Conservation (phyloP, 2,329 filamentous ascomycete genomes). For the Fusarium temperatum region DNA sequence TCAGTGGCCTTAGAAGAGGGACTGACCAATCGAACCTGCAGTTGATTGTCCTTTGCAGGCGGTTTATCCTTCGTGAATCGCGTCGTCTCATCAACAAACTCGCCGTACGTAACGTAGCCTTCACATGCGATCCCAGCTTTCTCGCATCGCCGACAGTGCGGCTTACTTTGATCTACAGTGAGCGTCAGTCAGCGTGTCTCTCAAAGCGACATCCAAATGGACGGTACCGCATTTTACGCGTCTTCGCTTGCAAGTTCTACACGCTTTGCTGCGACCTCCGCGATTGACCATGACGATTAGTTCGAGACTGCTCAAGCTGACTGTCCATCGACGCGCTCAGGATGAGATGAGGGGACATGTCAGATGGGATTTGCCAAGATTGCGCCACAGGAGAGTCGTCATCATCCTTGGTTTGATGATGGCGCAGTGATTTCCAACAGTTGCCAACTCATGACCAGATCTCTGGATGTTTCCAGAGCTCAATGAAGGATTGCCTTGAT, state of each 20-base stretch:
- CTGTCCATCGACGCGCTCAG: not conserved
- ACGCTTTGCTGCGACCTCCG: slow-evolving; percentile 21
- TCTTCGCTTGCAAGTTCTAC: slow-evolving; percentile 19
- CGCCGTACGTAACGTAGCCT: not conserved
- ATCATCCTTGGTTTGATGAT: not conserved
- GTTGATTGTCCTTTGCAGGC: rapidly evolving
- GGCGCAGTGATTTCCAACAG: not conserved
- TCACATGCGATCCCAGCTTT: slow-evolving; percentile 2
- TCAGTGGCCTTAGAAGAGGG: not conserved
- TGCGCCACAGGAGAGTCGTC: slow-evolving; percentile 19
- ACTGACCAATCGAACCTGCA: rapidly evolving
- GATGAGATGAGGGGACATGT: not conserved
- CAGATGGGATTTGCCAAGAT: slow-evolving; percentile 15
- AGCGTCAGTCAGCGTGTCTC: not conserved
- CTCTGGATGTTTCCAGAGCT: not conserved
- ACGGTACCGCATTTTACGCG: slow-evolving; percentile 21
- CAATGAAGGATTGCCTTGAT: not conserved
- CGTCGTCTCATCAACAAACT: slow-evolving; percentile 15
- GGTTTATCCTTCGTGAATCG: not conserved
- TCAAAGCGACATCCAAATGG: not conserved
- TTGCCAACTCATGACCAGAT: not conserved
- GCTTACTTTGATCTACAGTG: slow-evolving; percentile 8
- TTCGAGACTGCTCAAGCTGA: not conserved
- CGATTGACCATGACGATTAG: slow-evolving; percentile 12
- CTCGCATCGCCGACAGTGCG: slow-evolving; percentile 6